Conservation (phyloP, 306 rosid species). For the Arachis stenosperma region DNA sequence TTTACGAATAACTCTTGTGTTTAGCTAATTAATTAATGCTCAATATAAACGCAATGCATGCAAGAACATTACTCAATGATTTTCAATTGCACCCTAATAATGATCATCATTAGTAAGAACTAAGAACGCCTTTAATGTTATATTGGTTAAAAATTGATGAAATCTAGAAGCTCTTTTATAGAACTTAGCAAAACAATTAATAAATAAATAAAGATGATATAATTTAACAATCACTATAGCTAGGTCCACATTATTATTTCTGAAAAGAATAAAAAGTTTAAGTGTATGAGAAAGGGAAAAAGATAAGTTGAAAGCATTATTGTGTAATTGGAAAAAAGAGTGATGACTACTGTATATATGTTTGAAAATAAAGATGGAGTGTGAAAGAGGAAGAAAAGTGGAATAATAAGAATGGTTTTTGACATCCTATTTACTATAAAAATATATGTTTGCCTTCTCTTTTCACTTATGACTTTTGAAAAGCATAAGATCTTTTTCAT, state of each 20-base stretch:
- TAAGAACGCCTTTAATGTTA: neutral
- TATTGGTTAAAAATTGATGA: neutral
- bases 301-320: neutral
- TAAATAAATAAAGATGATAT: neutral
- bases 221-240: conserved; percentile 10
- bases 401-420: neutral
- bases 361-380: conserved; percentile 20
- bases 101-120: too few species aligned
- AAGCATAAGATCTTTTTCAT: conserved; percentile 4
- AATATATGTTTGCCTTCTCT: conserved; percentile 11
- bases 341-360: neutral
- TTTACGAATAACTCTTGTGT: too few species aligned
- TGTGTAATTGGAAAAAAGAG: neutral
- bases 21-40: too few species aligned
- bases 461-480: neutral
- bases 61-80: neutral
- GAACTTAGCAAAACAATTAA: neutral
- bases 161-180: neutral
- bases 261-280: neutral
- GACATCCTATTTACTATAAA: neutral
- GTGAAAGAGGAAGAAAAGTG: conserved; percentile 15
- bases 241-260: neutral
- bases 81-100: neutral
- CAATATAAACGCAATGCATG: too few species aligned
- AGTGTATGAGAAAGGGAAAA: neutral